Evolutionary conservation across 2,329 filamentous ascomycete species (phyloP), one percentile per base, ranked within the genome.

Genomic region (Colletotrichum tofieldiae): DNA sequence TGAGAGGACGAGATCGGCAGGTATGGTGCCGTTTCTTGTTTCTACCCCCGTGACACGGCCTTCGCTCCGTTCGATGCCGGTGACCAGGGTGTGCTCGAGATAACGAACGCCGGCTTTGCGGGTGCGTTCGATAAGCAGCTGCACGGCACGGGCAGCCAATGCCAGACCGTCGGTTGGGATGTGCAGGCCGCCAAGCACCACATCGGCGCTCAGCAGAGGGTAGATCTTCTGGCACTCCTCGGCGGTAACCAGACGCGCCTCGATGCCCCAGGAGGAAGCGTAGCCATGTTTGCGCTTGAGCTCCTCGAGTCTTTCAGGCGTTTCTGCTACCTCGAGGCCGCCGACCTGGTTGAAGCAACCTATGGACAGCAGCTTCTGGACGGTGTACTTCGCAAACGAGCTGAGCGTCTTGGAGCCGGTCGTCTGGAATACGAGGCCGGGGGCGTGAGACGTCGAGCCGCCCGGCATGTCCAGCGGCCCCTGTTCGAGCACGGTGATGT

Each of bases 401-500:
- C 86, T 90, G 88, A 92, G 84, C 0, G 87, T 87, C 77, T 87
- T 89, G 59, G 86, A 89, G 1, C 82, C 78, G 62, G 88, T 91
- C 9, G 88, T 91, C 77, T 92, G 90, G 75, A 91, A 92, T 0
- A 92, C 90, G 3, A 92, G 84, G 0, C 90, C 90, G 0, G 90
- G 90, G 5, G 90, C 90, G 74, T 92, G 90, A 8, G 90, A 92
- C 8, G 90, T 92, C 37, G 90, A 92, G 55, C 90, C 90, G 35
- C 90, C 90, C 0, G 90, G 90, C 85, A 92, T 87, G 70, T 84
- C 81, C 74, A 92, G 78, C 3, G 90, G 90, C 0, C 90, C 90
- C 78, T 92, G 90, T 74, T 92, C 90, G 73, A 92, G 81, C 61
- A 92, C 90, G 23, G 90, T 92, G 78, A 92, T 90, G 78, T 91